Evolutionary conservation across 2,329 filamentous ascomycete genomes (phyloP).

Genomic region (Magnaporthales sp.): DNA sequence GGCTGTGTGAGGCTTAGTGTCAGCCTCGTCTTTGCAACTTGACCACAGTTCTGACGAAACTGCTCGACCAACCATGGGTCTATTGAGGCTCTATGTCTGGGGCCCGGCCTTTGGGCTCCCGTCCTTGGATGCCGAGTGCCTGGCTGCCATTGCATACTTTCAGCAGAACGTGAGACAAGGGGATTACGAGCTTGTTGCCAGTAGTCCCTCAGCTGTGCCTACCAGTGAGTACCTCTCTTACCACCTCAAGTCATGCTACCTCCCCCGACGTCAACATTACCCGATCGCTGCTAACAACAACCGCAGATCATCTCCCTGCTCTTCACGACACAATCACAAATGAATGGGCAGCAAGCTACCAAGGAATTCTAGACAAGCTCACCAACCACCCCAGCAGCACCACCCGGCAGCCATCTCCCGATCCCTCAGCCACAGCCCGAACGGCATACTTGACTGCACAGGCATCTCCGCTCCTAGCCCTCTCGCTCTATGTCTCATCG

Average conservation of each 20-base stretch:
- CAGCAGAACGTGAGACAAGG: constrained; percentile 48
- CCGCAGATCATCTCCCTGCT: constrained; percentile 44
- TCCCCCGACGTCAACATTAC: not conserved
- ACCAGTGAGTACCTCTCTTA: constrained; percentile 46
- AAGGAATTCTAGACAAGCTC: constrained; percentile 51
- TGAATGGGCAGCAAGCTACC: constrained; percentile 51
- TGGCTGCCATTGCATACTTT: constrained; percentile 74
- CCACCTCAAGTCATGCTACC: constrained; percentile 5
- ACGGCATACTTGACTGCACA: constrained; percentile 65
- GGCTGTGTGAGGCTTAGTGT: not conserved
- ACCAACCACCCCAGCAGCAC: constrained; percentile 11
- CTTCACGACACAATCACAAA: constrained; percentile 39
- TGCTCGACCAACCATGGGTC: constrained; percentile 16
- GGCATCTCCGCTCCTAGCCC: constrained; percentile 70
- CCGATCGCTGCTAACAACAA: constrained; percentile 8
- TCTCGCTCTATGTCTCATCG: constrained; percentile 83
- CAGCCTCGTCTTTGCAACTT: not conserved
- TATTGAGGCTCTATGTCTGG: constrained; percentile 78
- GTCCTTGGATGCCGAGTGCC: constrained; percentile 85
- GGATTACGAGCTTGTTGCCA: constrained; percentile 62
- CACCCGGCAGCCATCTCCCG: not conserved
- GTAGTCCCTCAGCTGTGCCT: constrained; percentile 61
- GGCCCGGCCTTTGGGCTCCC: constrained; percentile 81
- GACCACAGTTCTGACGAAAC: not conserved
- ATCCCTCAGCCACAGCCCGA: constrained; percentile 32